A percentile compares a stretch with the other conserved stretches of the same genome.
Evolutionary conservation across 495 filamentous ascomycete species (phyloP).

Genomic region (Opeltia flavorubescens): DNA sequence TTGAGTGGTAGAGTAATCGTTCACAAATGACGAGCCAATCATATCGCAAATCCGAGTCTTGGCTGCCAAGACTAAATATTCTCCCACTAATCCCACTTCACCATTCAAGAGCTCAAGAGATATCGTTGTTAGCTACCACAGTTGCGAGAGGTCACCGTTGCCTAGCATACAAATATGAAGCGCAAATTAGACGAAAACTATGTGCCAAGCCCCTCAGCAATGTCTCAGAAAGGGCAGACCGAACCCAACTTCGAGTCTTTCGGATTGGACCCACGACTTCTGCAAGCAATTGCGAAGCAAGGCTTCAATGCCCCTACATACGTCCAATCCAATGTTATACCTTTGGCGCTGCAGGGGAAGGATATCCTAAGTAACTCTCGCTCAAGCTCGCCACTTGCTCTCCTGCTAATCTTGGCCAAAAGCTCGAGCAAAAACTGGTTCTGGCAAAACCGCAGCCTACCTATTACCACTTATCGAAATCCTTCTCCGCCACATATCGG

Average conservation of each 20-base stretch:
- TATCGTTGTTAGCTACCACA: too few species aligned
- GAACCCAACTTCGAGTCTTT: slow-evolving; percentile 26
- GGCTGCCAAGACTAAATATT: too few species aligned
- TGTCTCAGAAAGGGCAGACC: slow-evolving; percentile 11
- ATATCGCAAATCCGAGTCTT: too few species aligned
- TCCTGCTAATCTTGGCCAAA: slow-evolving; percentile 15
- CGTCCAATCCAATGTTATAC: slow-evolving; percentile 78
- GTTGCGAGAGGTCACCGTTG: too few species aligned
- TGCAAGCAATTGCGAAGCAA: slow-evolving; percentile 74
- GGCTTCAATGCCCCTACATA: slow-evolving; percentile 72
- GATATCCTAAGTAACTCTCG: slow-evolving; percentile 58
- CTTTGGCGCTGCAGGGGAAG: slow-evolving; percentile 75
- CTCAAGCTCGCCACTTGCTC: neutral
- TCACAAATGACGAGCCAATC: too few species aligned
- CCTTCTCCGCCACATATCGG: slow-evolving; percentile 63
- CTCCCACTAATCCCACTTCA: too few species aligned
- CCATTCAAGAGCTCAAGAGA: too few species aligned
- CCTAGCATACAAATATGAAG: slow-evolving; percentile 46
- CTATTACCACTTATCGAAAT: slow-evolving; percentile 74
- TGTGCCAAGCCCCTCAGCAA: slow-evolving; percentile 31
- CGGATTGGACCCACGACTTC: slow-evolving; percentile 67
- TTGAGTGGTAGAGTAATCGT: too few species aligned
- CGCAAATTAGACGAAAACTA: slow-evolving; percentile 49
- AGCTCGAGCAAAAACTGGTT: slow-evolving; percentile 83
- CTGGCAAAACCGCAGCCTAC: slow-evolving; percentile 95